phyloP scores from a whole-genome alignment of 1,284 basidiomycete genomes.

The Sanghuangporus sanghuang region DNA sequence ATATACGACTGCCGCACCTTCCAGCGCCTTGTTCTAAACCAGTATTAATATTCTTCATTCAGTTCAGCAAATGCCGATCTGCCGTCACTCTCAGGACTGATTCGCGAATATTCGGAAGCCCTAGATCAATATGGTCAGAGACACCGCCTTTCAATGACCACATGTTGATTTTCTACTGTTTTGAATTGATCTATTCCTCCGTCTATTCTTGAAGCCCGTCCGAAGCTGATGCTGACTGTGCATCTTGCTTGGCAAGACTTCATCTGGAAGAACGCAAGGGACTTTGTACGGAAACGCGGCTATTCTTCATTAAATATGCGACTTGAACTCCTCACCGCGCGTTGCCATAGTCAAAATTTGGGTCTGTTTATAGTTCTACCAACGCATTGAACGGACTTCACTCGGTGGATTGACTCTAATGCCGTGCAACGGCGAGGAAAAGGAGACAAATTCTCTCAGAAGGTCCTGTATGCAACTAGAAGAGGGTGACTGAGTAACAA shows the following conservation, averaged over 20 bases:
- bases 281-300: neutral
- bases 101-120: neutral
- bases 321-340: neutral
- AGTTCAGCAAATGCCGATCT: neutral
- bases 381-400: constrained; percentile 3
- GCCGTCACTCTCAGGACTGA: neutral
- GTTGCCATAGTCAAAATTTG: neutral
- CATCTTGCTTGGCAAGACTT: neutral
- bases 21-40: neutral
- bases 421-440: neutral
- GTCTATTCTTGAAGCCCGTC: no score
- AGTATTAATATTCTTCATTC: neutral
- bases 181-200: no score
- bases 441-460: neutral
- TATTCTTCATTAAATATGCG: neutral
- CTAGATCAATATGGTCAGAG: neutral
- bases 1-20: neutral
- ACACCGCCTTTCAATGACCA: neutral
- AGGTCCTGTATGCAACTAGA: neutral
- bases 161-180: no score
- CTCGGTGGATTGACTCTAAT: neutral
- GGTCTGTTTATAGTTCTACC: neutral
- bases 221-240: neutral
- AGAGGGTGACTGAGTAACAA: neutral
- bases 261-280: neutral